Conservation (phyloP, 495 filamentous ascomycete species). For the Penicillium alfredii region DNA sequence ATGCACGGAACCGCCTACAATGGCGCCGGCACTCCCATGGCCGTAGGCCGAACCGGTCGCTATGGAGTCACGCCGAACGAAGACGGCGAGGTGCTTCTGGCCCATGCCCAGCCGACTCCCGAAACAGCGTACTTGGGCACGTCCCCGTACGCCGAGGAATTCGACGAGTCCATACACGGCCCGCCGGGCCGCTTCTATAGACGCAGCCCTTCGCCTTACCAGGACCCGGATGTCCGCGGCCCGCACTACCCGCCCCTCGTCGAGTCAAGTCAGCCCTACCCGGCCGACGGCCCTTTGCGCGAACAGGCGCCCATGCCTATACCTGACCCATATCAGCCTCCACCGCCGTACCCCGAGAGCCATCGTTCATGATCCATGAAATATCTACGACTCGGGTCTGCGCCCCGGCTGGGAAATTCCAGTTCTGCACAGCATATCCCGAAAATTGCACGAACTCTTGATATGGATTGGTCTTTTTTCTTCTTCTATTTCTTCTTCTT, state of each 20-base stretch:
- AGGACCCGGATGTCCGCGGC: slow-evolving; percentile 18
- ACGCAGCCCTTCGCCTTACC: slow-evolving; percentile 22
- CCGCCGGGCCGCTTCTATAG: slow-evolving; percentile 17
- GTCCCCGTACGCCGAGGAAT: slow-evolving; percentile 17
- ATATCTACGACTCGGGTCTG: slow-evolving; percentile 2
- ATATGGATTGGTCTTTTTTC: background rate
- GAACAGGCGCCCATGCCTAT: slow-evolving; percentile 35
- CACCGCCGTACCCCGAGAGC: slow-evolving; percentile 25
- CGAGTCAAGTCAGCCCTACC: slow-evolving; percentile 9
- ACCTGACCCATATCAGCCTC: slow-evolving; percentile 29
- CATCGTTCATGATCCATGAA: slow-evolving; percentile 18
- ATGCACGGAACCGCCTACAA: slow-evolving; percentile 27
- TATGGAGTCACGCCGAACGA: slow-evolving; percentile 25
- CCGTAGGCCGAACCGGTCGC: slow-evolving; percentile 18
- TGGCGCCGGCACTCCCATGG: slow-evolving; percentile 22
- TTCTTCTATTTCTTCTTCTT: background rate
- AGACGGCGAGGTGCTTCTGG: slow-evolving; percentile 37
- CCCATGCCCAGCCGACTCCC: slow-evolving; percentile 38
- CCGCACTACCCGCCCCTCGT: slow-evolving; percentile 12
- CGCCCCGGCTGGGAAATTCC: no score
- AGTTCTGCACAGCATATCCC: slow-evolving; percentile 7
- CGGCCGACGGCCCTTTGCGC: slow-evolving; percentile 14
- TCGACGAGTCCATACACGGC: slow-evolving; percentile 22
- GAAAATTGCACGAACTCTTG: no score
- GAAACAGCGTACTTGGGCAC: slow-evolving; percentile 10